A percentile compares a stretch with the other conserved stretches of the same genome.
Conservation (phyloP, 257 asterid species). For the Solanum dulcamara region DNA sequence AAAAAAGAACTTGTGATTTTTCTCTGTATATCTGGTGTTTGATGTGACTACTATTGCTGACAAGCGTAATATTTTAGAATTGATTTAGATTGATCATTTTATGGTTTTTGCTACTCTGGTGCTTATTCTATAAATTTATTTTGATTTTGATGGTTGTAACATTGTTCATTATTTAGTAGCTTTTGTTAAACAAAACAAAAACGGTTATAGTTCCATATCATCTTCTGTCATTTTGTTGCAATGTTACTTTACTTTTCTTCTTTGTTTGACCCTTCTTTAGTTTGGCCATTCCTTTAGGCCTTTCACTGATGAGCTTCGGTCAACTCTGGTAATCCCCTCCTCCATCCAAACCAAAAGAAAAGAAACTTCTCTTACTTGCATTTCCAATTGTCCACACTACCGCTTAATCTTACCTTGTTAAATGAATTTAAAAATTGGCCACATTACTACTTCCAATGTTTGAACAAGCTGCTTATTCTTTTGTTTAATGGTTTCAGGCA, state of each 20-base stretch:
- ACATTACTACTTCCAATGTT: not conserved
- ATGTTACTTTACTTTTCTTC: not conserved
- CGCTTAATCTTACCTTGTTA: not conserved
- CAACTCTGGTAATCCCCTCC: not conserved
- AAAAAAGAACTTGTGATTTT: not conserved
- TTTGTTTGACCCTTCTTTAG: not conserved
- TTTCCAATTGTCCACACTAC: not conserved
- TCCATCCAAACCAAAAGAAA: not conserved
- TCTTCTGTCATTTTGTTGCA: not conserved
- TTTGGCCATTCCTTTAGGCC: not conserved
- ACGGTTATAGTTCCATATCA: not conserved
- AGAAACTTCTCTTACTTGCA: not conserved
- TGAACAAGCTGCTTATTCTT: not conserved
- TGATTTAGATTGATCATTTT: not conserved
- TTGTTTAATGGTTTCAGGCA: slow-evolving; percentile 14
- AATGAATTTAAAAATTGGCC: not conserved
- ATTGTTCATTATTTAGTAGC: not conserved
- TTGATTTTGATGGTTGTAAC: not conserved
- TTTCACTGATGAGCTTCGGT: not conserved
- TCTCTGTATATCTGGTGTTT: not conserved
- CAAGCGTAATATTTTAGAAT: not conserved
- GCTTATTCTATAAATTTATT: not conserved
- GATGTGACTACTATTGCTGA: not conserved
- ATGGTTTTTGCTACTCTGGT: not conserved
- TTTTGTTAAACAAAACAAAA: not conserved